Base-by-base conservation (phyloP, 345 rosid genomes). In the Populus ilicifolia region DNA sequence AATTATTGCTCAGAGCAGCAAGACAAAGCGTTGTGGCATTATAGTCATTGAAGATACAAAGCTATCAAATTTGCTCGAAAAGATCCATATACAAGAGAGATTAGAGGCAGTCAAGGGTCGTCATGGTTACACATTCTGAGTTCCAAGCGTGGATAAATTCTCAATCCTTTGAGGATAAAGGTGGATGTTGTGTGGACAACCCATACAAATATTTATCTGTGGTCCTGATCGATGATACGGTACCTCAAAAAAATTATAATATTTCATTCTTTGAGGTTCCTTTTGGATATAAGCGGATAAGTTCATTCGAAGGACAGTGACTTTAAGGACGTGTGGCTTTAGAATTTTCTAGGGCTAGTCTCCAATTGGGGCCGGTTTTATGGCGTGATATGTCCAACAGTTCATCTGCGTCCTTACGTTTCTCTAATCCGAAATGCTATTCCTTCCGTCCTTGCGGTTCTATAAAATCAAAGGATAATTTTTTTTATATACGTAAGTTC, bases 241-340 rank as follows among this genome's bases (percentile, higher is more conserved):
- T 21, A n/a, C 23, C n/a, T n/a, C 2, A 7, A 25, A 27, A 43
- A 43, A 65, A 8, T 9, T 41, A 41, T 41, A 41, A 41, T 33
- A 33, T 33, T 4, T 41, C 4, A 43, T 43, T 59, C 61, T 29
- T 14, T 29, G 6, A n/a, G 61, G 71, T 75, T 75, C 77, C 43
- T 38, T 77, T 30, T 20, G 70, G 75, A 78, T 62, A 46, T 62
- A 52, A 29, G 50, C 23, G 75, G 80, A 78, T 78, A 70, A 78
- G 71, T 71, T 25, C 23, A 21, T 27, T 5, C 29, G 30, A 54
- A 76, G 62, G 10, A 20, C 52, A 44, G 18, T 13, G 18, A 14
- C 69, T 72, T 72, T 44, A 74, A 16, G 43, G 11, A 63, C n/a
- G 14, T 10, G 71, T 35, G 64, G 23, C 23, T 46, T 33, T 1